Evolutionary conservation across 352 stramenopile species (phyloP), one percentile per base, ranked within the genome.

Genomic region (Globisporangium radiosum): DNA sequence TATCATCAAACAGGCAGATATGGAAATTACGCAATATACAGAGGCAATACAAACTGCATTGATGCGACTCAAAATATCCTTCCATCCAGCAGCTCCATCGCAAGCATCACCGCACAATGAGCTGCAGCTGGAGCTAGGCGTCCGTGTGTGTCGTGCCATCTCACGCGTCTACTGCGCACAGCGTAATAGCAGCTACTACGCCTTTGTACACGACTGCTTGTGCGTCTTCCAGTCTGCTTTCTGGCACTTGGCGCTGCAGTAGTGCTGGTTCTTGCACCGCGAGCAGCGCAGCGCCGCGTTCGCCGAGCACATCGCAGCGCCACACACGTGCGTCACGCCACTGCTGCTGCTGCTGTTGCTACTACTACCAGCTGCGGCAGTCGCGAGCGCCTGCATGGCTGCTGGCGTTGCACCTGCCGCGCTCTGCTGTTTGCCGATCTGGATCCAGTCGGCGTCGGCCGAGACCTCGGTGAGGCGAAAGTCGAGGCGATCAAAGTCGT

Each of bases 151-250:
- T 3, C 25, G 25, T 44, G 40, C 8, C 40, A 44, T 13, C 8
- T 44, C 40, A 14, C 42, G 42, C 13, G 7, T 47, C 10, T 47
- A 47, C 15, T 47, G 42, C 42, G 42, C 42, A n/a, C 43, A 45
- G 7, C 10, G n/a, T 11, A 9, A 8, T 1, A 10, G 42, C 11
- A 5, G 42, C 44, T 19, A 54, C 50, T 56, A 67, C 4, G 56
- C 52, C 39, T 63, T 67, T 19, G 47, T 79, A 63, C 86, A 95
- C 47, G 70, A 59, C 14, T 73, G 53, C 63, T 94, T 94, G 73
- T 95, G 86, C 57, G 78, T 69, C 56, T 87, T 88, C 86, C 86
- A 95, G 66, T 95, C 79, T 39, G 68, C 56, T 64, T 90, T 90
- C 54, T 95, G 86, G 69, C 86, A 95, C 61, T 75, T 75, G n/a